Evolutionary conservation across 106 monocot genomes (phyloP).

Genomic region (Allium sativum): DNA sequence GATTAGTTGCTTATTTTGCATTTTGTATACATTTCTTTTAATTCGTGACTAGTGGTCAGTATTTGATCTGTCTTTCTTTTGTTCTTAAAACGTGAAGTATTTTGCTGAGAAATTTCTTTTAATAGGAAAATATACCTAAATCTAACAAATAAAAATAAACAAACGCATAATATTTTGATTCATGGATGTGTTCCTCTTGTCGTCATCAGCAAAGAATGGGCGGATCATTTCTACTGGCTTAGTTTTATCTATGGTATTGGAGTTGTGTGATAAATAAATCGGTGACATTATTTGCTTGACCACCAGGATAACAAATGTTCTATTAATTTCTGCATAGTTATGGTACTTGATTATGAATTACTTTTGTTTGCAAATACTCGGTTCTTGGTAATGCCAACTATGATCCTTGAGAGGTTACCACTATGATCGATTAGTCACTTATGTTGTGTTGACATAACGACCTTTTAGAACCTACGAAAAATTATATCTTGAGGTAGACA

Average conservation of each 20-base stretch:
- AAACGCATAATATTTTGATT: too few relatives aligned
- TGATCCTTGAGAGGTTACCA: background rate
- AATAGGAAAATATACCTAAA: too few relatives aligned
- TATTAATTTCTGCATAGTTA: slow-evolving; percentile 10
- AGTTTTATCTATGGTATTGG: slow-evolving; percentile 6
- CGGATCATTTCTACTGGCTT: background rate
- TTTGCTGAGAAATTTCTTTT: too few relatives aligned
- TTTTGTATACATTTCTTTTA: too few relatives aligned
- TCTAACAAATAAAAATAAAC: too few relatives aligned
- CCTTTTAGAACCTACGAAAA: background rate
- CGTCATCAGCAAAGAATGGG: background rate
- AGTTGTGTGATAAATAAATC: slow-evolving; percentile 2
- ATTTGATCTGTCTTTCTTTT: too few relatives aligned
- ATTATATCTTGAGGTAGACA: background rate
- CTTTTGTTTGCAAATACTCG: background rate
- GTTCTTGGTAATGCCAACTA: slow-evolving; percentile 1
- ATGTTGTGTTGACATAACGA: background rate
- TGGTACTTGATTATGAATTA: slow-evolving; percentile 14
- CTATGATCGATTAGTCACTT: background rate
- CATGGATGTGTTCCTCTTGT: background rate
- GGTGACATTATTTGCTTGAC: slow-evolving; percentile 13
- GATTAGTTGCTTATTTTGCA: too few relatives aligned
- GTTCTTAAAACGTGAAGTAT: too few relatives aligned
- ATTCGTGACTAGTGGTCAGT: too few relatives aligned
- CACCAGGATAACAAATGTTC: slow-evolving; percentile 10